A percentile compares a stretch with the other conserved stretches of the same genome.
phyloP scores from a whole-genome alignment of 805 yeast species.

The Lipomyces chichibuensis region DNA sequence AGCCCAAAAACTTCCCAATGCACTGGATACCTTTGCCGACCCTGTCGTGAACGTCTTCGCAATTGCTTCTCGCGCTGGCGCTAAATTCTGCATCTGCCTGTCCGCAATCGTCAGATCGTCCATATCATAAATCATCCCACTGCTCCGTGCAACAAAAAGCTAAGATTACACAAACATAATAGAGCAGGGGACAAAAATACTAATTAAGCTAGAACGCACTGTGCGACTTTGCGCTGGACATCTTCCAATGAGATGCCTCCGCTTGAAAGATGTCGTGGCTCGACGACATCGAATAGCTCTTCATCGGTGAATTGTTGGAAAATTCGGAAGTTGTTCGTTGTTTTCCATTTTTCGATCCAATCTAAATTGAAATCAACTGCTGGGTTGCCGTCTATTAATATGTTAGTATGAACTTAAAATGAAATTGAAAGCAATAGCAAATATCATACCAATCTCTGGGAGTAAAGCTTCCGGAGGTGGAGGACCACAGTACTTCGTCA shows the following conservation, averaged over 20 bases:
- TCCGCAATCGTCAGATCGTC: not conserved
- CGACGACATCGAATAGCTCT: constrained; percentile 66
- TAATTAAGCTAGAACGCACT: constrained; percentile 13
- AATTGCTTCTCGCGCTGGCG: constrained; percentile 39
- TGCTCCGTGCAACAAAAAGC: not conserved
- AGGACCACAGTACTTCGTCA: constrained; percentile 46
- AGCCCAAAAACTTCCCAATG: constrained; percentile 42
- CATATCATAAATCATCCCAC: not conserved
- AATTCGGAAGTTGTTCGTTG: constrained; percentile 57
- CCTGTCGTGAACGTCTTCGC: constrained; percentile 38
- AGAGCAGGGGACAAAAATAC: not conserved
- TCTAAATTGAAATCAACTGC: constrained; percentile 49
- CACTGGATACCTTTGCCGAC: constrained; percentile 39
- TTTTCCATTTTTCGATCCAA: constrained; percentile 59
- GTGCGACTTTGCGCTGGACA: constrained; percentile 36
- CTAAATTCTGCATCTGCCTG: constrained; percentile 34
- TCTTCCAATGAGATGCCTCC: constrained; percentile 39
- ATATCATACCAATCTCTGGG: constrained; percentile 30
- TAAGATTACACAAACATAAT: not conserved
- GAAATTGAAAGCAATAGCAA: not conserved
- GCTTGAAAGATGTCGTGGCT: constrained; percentile 49
- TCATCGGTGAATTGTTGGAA: constrained; percentile 66
- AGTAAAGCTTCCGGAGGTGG: constrained; percentile 45
- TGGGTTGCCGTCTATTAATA: constrained; percentile 43
- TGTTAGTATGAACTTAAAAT: not conserved